Conservation (phyloP, 306 rosid genomes). For the Lablab purpureus region DNA sequence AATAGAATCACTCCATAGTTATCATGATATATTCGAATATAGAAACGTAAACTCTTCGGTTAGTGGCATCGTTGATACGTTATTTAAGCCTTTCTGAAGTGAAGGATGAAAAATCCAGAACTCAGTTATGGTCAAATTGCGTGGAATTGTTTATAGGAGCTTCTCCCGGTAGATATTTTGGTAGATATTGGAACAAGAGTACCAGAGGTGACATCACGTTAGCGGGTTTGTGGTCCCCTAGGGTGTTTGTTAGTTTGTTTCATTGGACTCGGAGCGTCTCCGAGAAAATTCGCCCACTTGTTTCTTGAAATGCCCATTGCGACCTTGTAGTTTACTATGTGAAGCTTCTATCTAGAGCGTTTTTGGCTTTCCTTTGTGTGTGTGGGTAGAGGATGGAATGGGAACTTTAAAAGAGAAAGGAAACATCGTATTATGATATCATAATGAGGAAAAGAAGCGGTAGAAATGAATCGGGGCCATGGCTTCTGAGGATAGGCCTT, state of each 20-base stretch:
- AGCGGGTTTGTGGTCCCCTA: conserved; percentile 46
- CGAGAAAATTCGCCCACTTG: conserved; percentile 8
- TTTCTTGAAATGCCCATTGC: conserved; percentile 27
- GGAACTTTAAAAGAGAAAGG: conserved; percentile 14
- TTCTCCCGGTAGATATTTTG: conserved; percentile 35
- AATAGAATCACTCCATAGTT: not conserved
- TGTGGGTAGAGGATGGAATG: conserved; percentile 29
- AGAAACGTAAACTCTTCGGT: not conserved
- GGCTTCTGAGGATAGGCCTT: conserved; percentile 43
- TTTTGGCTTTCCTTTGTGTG: conserved; percentile 33
- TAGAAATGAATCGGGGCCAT: conserved; percentile 53
- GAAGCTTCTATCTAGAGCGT: conserved; percentile 1
- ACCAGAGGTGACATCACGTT: conserved; percentile 28
- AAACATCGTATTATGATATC: conserved; percentile 13
- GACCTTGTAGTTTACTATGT: conserved; percentile 18
- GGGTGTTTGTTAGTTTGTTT: conserved; percentile 47
- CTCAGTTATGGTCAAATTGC: conserved; percentile 28
- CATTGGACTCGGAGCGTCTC: not conserved
- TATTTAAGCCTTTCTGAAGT: conserved; percentile 1
- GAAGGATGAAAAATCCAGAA: not conserved
- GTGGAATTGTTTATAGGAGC: conserved; percentile 21
- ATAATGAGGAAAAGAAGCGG: conserved; percentile 42
- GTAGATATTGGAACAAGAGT: conserved; percentile 31
- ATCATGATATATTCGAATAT: not conserved
- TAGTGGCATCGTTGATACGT: not conserved